Evolutionary conservation across 2,329 filamentous ascomycete genomes (phyloP).

Genomic region (Metarhizium anisopliae): DNA sequence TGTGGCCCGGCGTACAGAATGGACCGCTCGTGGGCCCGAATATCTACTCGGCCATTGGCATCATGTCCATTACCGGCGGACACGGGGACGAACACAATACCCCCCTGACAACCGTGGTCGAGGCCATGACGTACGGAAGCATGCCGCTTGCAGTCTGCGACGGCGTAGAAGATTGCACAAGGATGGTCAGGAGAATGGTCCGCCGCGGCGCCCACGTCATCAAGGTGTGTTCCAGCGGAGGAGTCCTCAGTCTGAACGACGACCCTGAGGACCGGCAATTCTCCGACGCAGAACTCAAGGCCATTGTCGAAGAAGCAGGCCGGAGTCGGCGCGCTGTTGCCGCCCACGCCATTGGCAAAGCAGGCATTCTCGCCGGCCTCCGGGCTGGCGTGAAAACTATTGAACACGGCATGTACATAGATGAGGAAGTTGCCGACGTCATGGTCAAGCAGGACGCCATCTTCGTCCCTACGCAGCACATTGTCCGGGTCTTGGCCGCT

Average conservation of each 20-base stretch:
- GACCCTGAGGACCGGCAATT: conserved; percentile 30
- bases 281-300: conserved; percentile 26
- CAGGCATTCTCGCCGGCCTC: conserved; percentile 29
- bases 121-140: conserved; percentile 25
- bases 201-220: conserved; percentile 30
- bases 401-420: conserved; percentile 31
- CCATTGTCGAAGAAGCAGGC: conserved; percentile 28
- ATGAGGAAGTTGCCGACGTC: conserved; percentile 29
- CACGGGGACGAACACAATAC: conserved; percentile 32
- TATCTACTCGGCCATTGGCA: conserved; percentile 35
- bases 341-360: conserved; percentile 31
- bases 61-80: conserved; percentile 38
- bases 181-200: conserved; percentile 29
- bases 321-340: conserved; percentile 28
- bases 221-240: conserved; percentile 31
- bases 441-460: conserved; percentile 28
- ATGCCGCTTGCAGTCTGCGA: conserved; percentile 23
- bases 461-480: conserved; percentile 29
- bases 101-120: conserved; percentile 21
- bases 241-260: conserved; percentile 30
- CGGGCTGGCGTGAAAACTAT: conserved; percentile 27
- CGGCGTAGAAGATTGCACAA: conserved; percentile 30
- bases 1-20: conserved; percentile 31
- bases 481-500: conserved; percentile 22
- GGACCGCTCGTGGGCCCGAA: conserved; percentile 37